Evolutionary conservation across 2,329 filamentous ascomycete species (phyloP).

Genomic region (Cryphonectria radicalis): DNA sequence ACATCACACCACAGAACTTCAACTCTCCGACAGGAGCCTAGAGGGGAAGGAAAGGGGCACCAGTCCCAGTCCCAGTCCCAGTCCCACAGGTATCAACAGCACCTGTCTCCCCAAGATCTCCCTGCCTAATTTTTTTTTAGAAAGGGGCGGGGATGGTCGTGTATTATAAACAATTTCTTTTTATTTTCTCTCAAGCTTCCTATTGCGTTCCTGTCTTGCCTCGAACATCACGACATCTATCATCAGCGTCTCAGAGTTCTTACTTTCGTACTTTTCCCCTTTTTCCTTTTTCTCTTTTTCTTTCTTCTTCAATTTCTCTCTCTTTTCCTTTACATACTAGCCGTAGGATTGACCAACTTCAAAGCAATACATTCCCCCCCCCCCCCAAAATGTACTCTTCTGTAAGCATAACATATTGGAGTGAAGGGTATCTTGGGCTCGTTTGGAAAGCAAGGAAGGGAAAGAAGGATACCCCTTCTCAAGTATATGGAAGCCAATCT

Average conservation of each 20-base stretch:
- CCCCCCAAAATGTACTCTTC: neutral
- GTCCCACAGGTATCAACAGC: neutral
- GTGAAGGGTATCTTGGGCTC: neutral
- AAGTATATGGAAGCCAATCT: neutral
- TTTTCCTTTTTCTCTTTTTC: neutral
- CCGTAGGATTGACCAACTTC: neutral
- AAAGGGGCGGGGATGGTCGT: neutral
- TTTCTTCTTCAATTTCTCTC: neutral
- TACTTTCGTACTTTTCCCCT: slow-evolving; percentile 30
- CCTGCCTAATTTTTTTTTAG: neutral
- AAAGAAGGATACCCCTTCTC: neutral
- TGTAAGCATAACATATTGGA: slow-evolving; percentile 9
- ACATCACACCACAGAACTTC: slow-evolving; percentile 51
- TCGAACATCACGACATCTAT: slow-evolving; percentile 20
- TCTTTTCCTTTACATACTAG: neutral
- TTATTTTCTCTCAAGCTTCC: neutral
- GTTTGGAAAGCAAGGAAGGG: neutral
- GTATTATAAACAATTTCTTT: slow-evolving; percentile 1
- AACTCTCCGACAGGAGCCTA: slow-evolving; percentile 28
- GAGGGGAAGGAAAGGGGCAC: neutral
- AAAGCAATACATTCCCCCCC: neutral
- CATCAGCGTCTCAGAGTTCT: slow-evolving; percentile 36
- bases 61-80: neutral
- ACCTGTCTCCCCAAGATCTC: neutral
- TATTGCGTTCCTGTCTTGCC: slow-evolving; percentile 4